Base-by-base conservation (phyloP, 2,329 filamentous ascomycete species). In the Diaporthe amygdali region DNA sequence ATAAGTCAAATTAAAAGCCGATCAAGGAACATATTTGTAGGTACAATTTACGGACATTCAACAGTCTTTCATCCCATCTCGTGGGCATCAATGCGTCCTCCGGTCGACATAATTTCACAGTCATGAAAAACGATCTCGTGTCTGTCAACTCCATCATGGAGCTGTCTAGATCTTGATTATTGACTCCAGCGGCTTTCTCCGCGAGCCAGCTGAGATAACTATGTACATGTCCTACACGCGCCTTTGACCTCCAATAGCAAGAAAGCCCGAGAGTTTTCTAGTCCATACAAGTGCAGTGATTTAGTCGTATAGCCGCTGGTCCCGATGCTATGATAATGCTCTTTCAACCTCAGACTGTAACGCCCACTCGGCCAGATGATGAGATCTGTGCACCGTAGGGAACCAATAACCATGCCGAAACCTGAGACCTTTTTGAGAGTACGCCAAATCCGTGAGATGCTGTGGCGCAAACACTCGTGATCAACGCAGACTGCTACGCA, bases 341-440 rank as follows among this genome's bases (percentile, higher is more conserved):
- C 44, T 32, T 22, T 37, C 25, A 37, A 37, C 22, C 25, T 39
- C 39, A 56, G 17, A 30, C 22, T 44, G 32, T 30, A 20, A 41
- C 27, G 25, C 55, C 34, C 55, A 47, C 32, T 25, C 34, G 32
- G 12, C 44, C 27, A 39, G 15, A 64, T 69, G 46, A 55, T 34
- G 37, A 70, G 30, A 44, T 41, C 30, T 59, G 44, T 47, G 25
- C 71, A 37, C 68, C 37, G 9, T n/a, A 61, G 12, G 51, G 34
- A 66, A 49, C 30, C 55, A 55, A 55, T 54, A 63, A 63, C 10
- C 61, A 70, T 51, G 52, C 63, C 71, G 44, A 64, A 72, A 52
- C 68, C 71, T 54, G 39, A 54, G 15, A 47, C 39, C 37, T 41
- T 47, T 22, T 70, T 20, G 22, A 56, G 30, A 44, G 32, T 22